Evolutionary conservation across 768 basidiomycete genomes (phyloP), one percentile per base, ranked within the genome.

Genomic region (Boletus fagicola): DNA sequence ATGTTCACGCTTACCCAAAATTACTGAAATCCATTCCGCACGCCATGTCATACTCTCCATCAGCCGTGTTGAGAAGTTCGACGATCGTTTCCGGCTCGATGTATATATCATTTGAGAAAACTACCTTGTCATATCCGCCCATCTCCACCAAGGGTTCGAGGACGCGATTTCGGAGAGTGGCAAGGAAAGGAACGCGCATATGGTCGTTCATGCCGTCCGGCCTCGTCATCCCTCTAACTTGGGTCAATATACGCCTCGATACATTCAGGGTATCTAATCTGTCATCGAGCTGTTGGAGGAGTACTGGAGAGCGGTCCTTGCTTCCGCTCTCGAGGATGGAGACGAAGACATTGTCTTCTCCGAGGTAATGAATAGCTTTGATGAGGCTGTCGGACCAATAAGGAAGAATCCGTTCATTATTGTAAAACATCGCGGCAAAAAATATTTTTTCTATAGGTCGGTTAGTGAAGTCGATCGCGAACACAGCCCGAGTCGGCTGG

Each of bases 101-200:
- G 53, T 62, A 74, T 9, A 79, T 62, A 62, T 80, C 78, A 55
- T 79, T 80, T 0, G 74, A 71, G 64, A 78, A 79, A 0, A 80
- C 40, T 10, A 79, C 71, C 50, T 68, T 67, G 58, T 76, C 74
- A 42, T 72, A 75, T 1, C 74, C 73, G 5, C 77, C 76, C 0
- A 39, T 48, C 48, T 67, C 57, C 11, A 74, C 62, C 26, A 80
- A 65, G 7, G 78, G 79, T 54, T 78, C 74, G 35, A 80, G 65
- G 5, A 65, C 79, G 33, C 69, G 71, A 60, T 80, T 79, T 33
- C 78, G 73, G n/a, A 74, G 68, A 2, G 68, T 47, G 6, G 65
- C 13, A 13, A 66, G 64, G 24, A 46, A 68, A 3, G 16, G 0
- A 13, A 60, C 58, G 10, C 61, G 63, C 26, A 54, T 8, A 5